These are phyloP conservation scores for Arthrinium puccinioides DNA, from an alignment of 2,329 filamentous ascomycete genomes.

Conservation along the genomic window DNA sequence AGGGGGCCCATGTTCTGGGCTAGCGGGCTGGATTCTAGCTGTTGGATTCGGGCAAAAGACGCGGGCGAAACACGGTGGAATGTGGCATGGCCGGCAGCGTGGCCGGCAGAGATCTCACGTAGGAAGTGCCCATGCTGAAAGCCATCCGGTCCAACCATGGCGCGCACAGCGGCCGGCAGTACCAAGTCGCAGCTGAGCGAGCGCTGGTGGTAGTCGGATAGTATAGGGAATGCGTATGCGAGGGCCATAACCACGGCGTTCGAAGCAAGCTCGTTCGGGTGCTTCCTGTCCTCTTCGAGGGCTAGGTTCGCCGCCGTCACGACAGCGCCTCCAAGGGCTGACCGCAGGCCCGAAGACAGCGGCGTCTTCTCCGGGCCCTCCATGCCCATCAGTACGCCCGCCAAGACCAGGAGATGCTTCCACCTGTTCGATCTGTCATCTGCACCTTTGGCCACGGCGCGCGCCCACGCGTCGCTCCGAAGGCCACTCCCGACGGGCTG, in stretches of 20 bases:
- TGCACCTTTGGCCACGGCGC: conserved; percentile 48
- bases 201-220: conserved; percentile 53
- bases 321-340: conserved; percentile 64
- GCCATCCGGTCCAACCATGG: conserved; percentile 64
- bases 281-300: conserved; percentile 34
- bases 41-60: conserved; percentile 53
- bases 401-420: conserved; percentile 77
- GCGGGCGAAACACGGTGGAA: conserved; percentile 56
- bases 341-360: conserved; percentile 56
- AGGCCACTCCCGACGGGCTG: conserved; percentile 33
- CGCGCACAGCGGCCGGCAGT: conserved; percentile 61
- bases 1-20: conserved; percentile 61
- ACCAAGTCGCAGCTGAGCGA: conserved; percentile 61
- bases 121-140: conserved; percentile 73
- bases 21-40: conserved; percentile 53
- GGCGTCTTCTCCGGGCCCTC: conserved; percentile 55
- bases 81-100: conserved; percentile 54
- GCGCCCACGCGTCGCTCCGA: conserved; percentile 45
- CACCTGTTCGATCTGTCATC: conserved; percentile 59
- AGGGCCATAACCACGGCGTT: conserved; percentile 61
- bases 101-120: conserved; percentile 53
- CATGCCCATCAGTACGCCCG: conserved; percentile 71
- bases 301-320: conserved; percentile 72
- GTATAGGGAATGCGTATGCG: conserved; percentile 67
- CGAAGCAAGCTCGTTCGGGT: conserved; percentile 32